Evolutionary conservation across 1,139 yeast species (phyloP).

Genomic region (Blastobotrys serpentis): DNA sequence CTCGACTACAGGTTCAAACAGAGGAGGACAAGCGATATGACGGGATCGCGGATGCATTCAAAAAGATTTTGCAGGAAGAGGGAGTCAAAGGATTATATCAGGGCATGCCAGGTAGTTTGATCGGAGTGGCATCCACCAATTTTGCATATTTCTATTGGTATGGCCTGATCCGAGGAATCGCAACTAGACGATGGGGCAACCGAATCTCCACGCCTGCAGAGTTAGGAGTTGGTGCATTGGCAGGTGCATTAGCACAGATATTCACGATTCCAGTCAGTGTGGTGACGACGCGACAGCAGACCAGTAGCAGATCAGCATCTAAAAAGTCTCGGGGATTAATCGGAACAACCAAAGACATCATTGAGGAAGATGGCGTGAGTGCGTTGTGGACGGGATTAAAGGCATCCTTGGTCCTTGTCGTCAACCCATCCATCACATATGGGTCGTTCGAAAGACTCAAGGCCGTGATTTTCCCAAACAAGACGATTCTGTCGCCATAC

Average conservation of each 20-base stretch:
- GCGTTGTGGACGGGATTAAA: slow-evolving; percentile 87
- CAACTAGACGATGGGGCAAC: slow-evolving; percentile 42
- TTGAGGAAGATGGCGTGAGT: slow-evolving; percentile 63
- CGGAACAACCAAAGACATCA: slow-evolving; percentile 54
- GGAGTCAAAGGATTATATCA: slow-evolving; percentile 75
- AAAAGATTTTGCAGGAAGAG: slow-evolving; percentile 53
- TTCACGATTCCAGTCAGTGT: slow-evolving; percentile 84
- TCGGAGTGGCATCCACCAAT: slow-evolving; percentile 76
- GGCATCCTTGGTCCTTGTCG: slow-evolving; percentile 74
- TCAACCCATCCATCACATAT: slow-evolving; percentile 85
- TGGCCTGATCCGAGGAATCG: slow-evolving; percentile 63
- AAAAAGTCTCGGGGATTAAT: slow-evolving; percentile 42
- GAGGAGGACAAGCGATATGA: slow-evolving; percentile 43
- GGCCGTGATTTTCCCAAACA: slow-evolving; percentile 50
- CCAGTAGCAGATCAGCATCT: slow-evolving; percentile 31
- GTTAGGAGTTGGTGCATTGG: slow-evolving; percentile 74
- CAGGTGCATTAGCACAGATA: slow-evolving; percentile 81
- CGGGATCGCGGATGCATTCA: slow-evolving; percentile 62
- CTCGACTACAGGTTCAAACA: slow-evolving; percentile 63
- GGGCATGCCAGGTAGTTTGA: slow-evolving; percentile 67
- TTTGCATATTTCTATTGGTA: slow-evolving; percentile 88
- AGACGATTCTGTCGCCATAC: slow-evolving; percentile 54
- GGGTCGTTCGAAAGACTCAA: slow-evolving; percentile 76
- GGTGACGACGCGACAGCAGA: slow-evolving; percentile 79
- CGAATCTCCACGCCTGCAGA: slow-evolving; percentile 62